Evolutionary conservation across 257 asterid species (phyloP).

Genomic region (Solanum bulbocastanum): DNA sequence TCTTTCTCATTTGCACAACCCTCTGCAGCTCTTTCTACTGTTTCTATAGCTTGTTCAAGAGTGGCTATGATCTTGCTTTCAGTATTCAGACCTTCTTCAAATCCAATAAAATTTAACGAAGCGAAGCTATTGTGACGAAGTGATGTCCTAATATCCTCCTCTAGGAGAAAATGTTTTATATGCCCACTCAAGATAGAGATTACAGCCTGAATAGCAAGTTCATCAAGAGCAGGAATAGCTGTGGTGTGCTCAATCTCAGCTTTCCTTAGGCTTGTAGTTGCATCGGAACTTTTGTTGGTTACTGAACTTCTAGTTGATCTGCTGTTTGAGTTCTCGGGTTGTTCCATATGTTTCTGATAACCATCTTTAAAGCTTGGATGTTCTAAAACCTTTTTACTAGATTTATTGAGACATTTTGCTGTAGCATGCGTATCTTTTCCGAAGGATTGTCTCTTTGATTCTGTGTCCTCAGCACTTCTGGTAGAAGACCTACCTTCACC

Average conservation of each 20-base stretch:
- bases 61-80: conserved; percentile 50
- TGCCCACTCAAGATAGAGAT: conserved; percentile 52
- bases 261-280: conserved; percentile 18
- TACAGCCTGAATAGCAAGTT: conserved; percentile 60
- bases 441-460: background rate
- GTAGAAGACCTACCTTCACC: conserved; percentile 5
- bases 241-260: conserved; percentile 20
- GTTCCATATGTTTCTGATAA: conserved; percentile 6
- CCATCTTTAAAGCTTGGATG: background rate
- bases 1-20: conserved; percentile 37
- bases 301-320: conserved; percentile 7
- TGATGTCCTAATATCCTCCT: conserved; percentile 61
- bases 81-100: conserved; percentile 19
- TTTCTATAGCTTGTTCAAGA: conserved; percentile 70
- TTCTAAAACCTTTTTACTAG: conserved; percentile 9
- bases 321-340: conserved; percentile 8
- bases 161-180: conserved; percentile 32
- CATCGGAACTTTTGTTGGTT: conserved; percentile 5
- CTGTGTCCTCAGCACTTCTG: conserved; percentile 10
- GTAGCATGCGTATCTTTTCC: conserved; percentile 4
- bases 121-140: conserved; percentile 50
- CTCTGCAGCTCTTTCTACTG: conserved; percentile 54
- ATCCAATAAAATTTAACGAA: conserved; percentile 34
- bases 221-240: conserved; percentile 58
- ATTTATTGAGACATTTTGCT: conserved; percentile 12